Percentiles rank a stretch among this genome's conserved stretches.
These are phyloP conservation scores for Trifolium dubium DNA, from an alignment of 306 rosid species.

Conservation along the genomic window DNA sequence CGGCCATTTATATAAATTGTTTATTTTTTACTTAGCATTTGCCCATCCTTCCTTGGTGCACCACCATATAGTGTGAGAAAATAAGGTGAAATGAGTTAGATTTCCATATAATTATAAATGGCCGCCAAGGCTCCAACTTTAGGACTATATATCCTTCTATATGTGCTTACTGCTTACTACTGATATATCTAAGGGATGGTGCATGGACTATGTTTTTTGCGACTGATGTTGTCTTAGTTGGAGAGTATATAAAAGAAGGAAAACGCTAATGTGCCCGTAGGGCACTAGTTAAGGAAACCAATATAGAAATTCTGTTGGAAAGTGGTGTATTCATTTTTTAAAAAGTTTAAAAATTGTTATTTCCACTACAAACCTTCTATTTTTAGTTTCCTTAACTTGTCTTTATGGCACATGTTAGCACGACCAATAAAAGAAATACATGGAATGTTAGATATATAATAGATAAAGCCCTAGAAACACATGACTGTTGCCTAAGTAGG, in stretches of 20 bases:
- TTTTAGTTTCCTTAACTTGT: background rate
- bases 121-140: background rate
- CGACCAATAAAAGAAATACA: background rate
- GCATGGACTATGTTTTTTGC: background rate
- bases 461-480: slow-evolving; percentile 6
- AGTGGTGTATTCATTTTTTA: background rate
- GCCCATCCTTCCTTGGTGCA: slow-evolving; percentile 4
- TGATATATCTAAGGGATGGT: background rate
- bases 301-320: slow-evolving; percentile 1
- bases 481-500: background rate
- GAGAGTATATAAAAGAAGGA: slow-evolving; percentile 4
- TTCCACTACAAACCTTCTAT: background rate
- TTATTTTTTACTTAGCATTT: slow-evolving; percentile 15
- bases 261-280: background rate
- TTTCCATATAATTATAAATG: background rate
- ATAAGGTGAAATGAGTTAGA: slow-evolving; percentile 2
- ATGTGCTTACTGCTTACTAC: background rate
- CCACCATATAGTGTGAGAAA: slow-evolving; percentile 1
- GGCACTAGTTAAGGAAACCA: background rate
- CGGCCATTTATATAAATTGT: slow-evolving; percentile 21
- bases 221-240: background rate
- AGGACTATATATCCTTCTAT: background rate
- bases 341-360: background rate
- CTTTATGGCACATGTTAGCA: background rate
- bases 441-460: background rate